phyloP scores from a whole-genome alignment of 1,139 yeast genomes.

The Diutina sp. region DNA sequence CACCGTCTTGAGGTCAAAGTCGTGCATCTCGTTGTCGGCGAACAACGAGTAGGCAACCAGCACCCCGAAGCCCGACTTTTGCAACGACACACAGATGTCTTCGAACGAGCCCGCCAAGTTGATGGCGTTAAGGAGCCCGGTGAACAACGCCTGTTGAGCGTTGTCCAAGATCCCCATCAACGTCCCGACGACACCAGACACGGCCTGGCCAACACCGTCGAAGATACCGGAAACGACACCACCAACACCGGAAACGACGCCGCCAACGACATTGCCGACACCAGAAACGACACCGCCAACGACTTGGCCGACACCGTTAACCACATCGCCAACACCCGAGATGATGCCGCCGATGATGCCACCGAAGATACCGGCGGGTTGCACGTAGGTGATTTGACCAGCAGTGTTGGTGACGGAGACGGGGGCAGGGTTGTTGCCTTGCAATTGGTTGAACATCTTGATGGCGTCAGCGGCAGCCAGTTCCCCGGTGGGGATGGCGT shows the following conservation, averaged over 20 bases:
- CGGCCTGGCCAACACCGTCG: neutral
- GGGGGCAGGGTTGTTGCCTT: neutral
- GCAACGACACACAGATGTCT: neutral
- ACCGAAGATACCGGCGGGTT: neutral
- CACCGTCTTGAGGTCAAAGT: neutral
- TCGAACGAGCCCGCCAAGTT: conserved; percentile 2
- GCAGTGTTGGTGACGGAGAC: neutral
- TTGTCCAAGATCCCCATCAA: conserved; percentile 1
- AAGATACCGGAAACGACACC: neutral
- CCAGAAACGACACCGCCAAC: neutral
- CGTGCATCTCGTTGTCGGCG: neutral
- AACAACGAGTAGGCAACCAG: neutral
- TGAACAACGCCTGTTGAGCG: neutral
- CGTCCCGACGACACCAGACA: neutral
- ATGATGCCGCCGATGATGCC: neutral
- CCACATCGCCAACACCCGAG: neutral
- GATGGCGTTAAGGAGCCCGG: neutral
- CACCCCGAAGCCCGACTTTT: conserved; percentile 1
- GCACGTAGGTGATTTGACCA: neutral
- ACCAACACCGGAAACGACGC: neutral
- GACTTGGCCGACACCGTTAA: neutral
- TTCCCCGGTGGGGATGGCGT: neutral
- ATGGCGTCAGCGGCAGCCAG: neutral
- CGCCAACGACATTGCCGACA: neutral
- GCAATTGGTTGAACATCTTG: neutral